Conservation (phyloP, 1,139 yeast genomes). For the Suhomyces taliae region DNA sequence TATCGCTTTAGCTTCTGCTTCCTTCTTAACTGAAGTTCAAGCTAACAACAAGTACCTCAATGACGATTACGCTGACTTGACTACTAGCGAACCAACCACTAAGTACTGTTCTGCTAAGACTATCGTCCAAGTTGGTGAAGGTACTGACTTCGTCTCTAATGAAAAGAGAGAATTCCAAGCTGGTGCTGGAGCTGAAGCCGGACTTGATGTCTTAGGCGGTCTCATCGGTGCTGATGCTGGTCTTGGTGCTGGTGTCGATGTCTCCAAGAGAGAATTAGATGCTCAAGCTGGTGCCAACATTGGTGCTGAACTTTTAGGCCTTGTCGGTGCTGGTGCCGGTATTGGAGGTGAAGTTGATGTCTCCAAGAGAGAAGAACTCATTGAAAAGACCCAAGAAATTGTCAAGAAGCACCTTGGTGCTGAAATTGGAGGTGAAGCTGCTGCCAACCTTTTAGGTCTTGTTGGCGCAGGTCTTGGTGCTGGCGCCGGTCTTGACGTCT, state of each 20-base stretch:
- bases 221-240: constrained; percentile 9
- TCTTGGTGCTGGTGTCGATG: constrained; percentile 12
- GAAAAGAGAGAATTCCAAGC: constrained; percentile 7
- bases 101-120: constrained; percentile 13
- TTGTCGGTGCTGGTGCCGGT: constrained; percentile 4
- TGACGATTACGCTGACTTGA: constrained; percentile 15
- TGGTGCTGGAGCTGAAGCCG: constrained; percentile 11
- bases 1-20: constrained; percentile 12
- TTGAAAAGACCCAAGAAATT: not conserved
- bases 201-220: constrained; percentile 11
- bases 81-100: constrained; percentile 12
- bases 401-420: constrained; percentile 8
- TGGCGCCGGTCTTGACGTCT: constrained; percentile 10
- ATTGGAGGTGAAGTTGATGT: constrained; percentile 20
- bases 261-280: constrained; percentile 24
- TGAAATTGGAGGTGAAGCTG: constrained; percentile 10
- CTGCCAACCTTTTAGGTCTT: constrained; percentile 12
- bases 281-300: constrained; percentile 7
- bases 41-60: constrained; percentile 13
- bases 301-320: constrained; percentile 3
- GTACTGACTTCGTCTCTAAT: constrained; percentile 5
- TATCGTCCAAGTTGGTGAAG: constrained; percentile 12
- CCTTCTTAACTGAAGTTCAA: constrained; percentile 8
- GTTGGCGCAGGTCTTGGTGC: constrained; percentile 13
- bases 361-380: constrained; percentile 10